Conservation (phyloP, 352 stramenopile genomes). For the Pythium utonaiense region DNA sequence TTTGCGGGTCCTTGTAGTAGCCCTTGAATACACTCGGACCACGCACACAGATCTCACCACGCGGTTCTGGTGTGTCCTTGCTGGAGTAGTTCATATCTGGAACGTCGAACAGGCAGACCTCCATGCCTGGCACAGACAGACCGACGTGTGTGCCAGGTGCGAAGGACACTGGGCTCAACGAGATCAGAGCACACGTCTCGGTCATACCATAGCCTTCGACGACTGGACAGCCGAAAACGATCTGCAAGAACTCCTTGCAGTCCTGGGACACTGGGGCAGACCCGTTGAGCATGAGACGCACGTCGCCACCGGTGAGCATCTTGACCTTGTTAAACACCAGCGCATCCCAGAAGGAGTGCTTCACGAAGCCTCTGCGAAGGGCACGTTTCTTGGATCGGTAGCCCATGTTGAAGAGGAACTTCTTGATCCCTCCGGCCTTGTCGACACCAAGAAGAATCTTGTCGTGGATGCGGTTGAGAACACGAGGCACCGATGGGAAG, state of each 20-base stretch:
- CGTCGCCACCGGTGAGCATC: conserved; percentile 81
- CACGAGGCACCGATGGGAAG: conserved; percentile 87
- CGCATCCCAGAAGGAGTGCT: conserved; percentile 88
- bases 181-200: conserved; percentile 56
- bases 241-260: conserved; percentile 94
- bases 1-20: conserved; percentile 94
- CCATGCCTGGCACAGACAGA: conserved; percentile 67
- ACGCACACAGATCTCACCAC: conserved; percentile 82
- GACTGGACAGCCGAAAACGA: conserved; percentile 89
- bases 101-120: conserved; percentile 94
- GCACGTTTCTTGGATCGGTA: conserved; percentile 40
- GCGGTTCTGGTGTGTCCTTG: conserved; percentile 48
- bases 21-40: conserved; percentile 84
- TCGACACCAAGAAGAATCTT: conserved; percentile 62
- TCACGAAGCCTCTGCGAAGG: conserved; percentile 29
- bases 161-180: conserved; percentile 34
- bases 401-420: conserved; percentile 35
- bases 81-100: conserved; percentile 95
- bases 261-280: conserved; percentile 90
- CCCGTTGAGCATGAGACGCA: conserved; percentile 91
- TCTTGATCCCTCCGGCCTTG: conserved; percentile 27
- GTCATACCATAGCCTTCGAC: conserved; percentile 96
- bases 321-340: conserved; percentile 96
- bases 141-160: conserved; percentile 88
- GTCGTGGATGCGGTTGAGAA: conserved; percentile 95